A percentile compares a stretch with the other conserved stretches of the same genome.
These are phyloP conservation scores for Solanum commersonii DNA, from an alignment of 257 asterid genomes.

Conservation along the genomic window DNA sequence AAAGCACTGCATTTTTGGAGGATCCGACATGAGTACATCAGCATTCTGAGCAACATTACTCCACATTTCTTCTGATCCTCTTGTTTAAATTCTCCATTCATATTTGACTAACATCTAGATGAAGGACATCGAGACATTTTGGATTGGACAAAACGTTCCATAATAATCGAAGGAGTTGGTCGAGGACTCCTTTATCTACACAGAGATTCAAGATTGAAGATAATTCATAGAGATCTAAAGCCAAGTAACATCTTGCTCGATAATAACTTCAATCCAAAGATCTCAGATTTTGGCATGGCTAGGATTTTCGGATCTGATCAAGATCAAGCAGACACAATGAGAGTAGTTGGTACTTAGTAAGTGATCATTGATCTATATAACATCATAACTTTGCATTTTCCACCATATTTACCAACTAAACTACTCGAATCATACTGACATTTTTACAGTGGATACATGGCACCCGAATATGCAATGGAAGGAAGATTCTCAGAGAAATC, in stretches of 20 bases:
- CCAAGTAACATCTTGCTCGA: conserved; percentile 39
- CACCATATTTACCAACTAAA: not conserved
- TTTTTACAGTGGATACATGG: conserved; percentile 52
- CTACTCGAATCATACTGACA: not conserved
- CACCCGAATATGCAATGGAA: conserved; percentile 64
- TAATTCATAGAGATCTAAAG: conserved; percentile 57
- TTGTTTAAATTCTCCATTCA: not conserved
- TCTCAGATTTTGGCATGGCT: conserved; percentile 64
- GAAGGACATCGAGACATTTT: not conserved
- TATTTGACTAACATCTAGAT: conserved; percentile 7
- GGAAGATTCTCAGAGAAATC: conserved; percentile 50
- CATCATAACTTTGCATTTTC: not conserved
- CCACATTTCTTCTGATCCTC: not conserved
- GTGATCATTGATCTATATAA: not conserved
- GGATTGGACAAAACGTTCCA: conserved; percentile 16
- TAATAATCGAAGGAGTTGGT: conserved; percentile 31
- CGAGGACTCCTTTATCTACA: conserved; percentile 62
- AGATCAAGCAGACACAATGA: conserved; percentile 39
- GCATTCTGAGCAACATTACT: too few species aligned
- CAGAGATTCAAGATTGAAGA: conserved; percentile 42
- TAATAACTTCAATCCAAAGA: conserved; percentile 47
- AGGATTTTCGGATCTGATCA: conserved; percentile 38
- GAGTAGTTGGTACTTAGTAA: conserved; percentile 4
- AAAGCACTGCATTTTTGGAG: too few species aligned
- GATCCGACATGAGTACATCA: too few species aligned